Base-by-base conservation (phyloP, 2,329 filamentous ascomycete species). In the Epichloe typhina region DNA sequence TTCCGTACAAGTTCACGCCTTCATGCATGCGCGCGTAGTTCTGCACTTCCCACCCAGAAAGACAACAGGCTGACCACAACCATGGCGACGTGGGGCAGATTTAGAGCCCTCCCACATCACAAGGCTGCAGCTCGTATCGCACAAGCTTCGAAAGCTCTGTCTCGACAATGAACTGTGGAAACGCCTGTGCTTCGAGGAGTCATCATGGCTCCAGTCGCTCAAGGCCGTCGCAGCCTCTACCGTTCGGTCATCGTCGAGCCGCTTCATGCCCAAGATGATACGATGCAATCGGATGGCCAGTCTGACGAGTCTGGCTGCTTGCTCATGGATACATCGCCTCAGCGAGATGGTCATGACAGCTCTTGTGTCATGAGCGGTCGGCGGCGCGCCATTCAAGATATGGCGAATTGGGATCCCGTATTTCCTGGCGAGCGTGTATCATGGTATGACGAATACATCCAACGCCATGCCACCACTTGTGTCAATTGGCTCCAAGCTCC, bases 401-500 rank as follows among this genome's bases (percentile, higher is more conserved):
- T 86, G 61, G 82, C 83, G 4, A 88, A 88, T 57, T 95, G 89
- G 89, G 88, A 95, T 58, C 87, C 87, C 0, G 80, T 79, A 0
- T 88, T 84, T 55, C 78, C 82, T 0, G 70, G 68, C 4, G 89
- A 96, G 66, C 72, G 72, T 40, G 74, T 90, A 19, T 81, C 86
- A 46, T 96, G 88, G 84, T 95, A 95, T 64, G 78, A 86, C 50
- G 90, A 96, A 65, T 95, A 89, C 61, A 84, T 94, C 55, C 87
- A 90, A 49, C 77, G 90, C 36, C 77, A 90, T 66, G 88, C 81
- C 1, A 82, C 83, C 0, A 74, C 88, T n/a, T 75, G 75, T 13
- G 72, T 88, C 49, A 83, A 77, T 58, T 96, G 90, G 90, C 72
- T 94, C 41, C 77, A 89, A 61, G 74, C 79, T 50, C 82, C 84